Evolutionary conservation across 352 stramenopile genomes (phyloP).

Genomic region (Plasmopara muralis): DNA sequence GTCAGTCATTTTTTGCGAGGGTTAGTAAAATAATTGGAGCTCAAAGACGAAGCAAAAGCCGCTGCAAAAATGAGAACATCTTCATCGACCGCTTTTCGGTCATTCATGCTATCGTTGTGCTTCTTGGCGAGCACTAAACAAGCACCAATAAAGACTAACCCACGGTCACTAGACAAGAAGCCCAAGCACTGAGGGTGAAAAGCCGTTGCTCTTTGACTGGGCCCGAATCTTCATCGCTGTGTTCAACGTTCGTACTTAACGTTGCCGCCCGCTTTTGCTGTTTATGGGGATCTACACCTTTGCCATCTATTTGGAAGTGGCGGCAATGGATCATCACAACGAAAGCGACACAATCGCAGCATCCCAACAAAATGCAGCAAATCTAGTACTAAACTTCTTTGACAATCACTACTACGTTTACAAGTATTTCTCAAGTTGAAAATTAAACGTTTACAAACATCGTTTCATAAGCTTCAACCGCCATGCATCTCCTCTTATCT

Average conservation of each 20-base stretch:
- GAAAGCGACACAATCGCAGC: constrained; percentile 14
- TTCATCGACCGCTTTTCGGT: too few relatives aligned
- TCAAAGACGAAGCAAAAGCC: too few relatives aligned
- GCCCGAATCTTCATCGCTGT: constrained; percentile 1
- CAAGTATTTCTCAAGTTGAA: not conserved
- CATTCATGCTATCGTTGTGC: not conserved
- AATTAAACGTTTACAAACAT: not conserved
- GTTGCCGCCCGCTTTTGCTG: constrained; percentile 10
- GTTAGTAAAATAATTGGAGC: constrained; percentile 1
- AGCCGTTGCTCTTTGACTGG: not conserved
- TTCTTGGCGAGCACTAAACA: constrained; percentile 18
- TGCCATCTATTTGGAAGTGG: constrained; percentile 24
- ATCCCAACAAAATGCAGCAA: constrained; percentile 13
- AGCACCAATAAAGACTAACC: constrained; percentile 17
- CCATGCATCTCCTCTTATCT: too few relatives aligned
- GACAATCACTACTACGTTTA: not conserved
- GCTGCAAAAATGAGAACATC: too few relatives aligned
- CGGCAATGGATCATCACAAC: not conserved
- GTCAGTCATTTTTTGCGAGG: constrained; percentile 7
- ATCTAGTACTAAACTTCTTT: not conserved
- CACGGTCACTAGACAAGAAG: constrained; percentile 8
- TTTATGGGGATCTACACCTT: not conserved
- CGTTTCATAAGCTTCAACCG: constrained; percentile 12
- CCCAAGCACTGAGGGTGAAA: constrained; percentile 2
- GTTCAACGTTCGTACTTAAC: constrained; percentile 16